These are phyloP conservation scores for Lathyrus oleraceus DNA, from an alignment of 306 rosid species.

Conservation along the genomic window DNA sequence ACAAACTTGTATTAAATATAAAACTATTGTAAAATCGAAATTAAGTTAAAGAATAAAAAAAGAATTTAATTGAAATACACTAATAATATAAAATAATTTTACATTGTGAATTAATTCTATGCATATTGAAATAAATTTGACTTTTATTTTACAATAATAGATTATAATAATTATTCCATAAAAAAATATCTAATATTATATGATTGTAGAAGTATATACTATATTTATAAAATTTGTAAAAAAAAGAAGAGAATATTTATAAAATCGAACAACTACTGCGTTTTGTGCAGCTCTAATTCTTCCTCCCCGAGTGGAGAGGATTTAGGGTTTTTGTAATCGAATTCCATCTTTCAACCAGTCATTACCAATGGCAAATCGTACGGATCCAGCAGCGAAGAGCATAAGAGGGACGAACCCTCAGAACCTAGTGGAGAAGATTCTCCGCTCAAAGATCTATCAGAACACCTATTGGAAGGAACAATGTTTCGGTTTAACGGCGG, in stretches of 20 bases:
- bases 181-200: too few relatives aligned
- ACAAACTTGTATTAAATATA: too few relatives aligned
- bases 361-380: slow-evolving; percentile 81
- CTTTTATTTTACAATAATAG: too few relatives aligned
- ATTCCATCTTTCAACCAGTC: background rate
- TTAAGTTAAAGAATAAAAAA: too few relatives aligned
- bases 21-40: too few relatives aligned
- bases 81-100: too few relatives aligned
- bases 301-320: slow-evolving; percentile 5
- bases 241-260: background rate
- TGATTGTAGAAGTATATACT: too few relatives aligned
- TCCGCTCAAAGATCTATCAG: slow-evolving; percentile 94
- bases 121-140: too few relatives aligned
- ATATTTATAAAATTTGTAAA: too few relatives aligned
- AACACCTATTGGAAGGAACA: slow-evolving; percentile 96
- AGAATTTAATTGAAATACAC: too few relatives aligned
- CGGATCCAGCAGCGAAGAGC: slow-evolving; percentile 93
- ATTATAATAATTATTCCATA: too few relatives aligned
- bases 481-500: slow-evolving; percentile 96
- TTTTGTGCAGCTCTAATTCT: background rate
- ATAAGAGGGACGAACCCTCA: slow-evolving; percentile 96
- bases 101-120: too few relatives aligned
- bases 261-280: background rate
- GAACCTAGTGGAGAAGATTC: slow-evolving; percentile 89
- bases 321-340: slow-evolving; percentile 33